Base-by-base conservation (phyloP, 1,284 basidiomycete species). In the Sporisorium graminicola region DNA sequence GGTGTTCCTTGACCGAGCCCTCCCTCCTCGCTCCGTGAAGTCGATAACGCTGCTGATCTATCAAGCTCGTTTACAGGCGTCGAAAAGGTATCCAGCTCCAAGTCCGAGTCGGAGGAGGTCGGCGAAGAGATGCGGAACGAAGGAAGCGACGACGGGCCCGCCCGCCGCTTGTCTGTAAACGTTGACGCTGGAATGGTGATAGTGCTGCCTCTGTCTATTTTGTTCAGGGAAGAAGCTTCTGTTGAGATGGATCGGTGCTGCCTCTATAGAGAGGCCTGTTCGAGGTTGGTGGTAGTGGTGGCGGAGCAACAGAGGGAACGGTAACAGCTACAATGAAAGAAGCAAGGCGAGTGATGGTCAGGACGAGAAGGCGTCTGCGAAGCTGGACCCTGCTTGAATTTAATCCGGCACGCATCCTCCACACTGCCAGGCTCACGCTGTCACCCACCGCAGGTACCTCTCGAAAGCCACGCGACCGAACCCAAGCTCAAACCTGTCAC, bases 91-190 rank as follows among this genome's bases (percentile, higher is more conserved):
- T 76, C 68, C 5, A 76, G 65, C 56, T 76, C 68, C 1, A 76
- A 49, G 13, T 49, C 53, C 5, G 65, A 65, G 7, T 58, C 54
- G 5, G 68, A 72, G 3, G 63, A 58, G 6, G 56, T 46, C 7
- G 74, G 58, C 6, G 74, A 72, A 14, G 58, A 59, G 61, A 76
- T 68, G 40, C 63, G 64, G 27, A 76, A 76, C 31, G 65, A 65
- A 5, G 72, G 71, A 42, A 74, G 55, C 20, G 61, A 40, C 35
- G 58, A 65, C 52, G 51, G 42, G 55, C 56, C 63, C 29, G 50
- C 65, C 42, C 65, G 71, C 26, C 58, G 50, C 52, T 61, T 58
- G 40, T 42, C 56, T 27, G 29, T 62, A 10, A 46, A 53, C 27
- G 58, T 54, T 35, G 50, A 43, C 18, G 52, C 40, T 29, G 69